These are phyloP conservation scores for Porpolomopsis calyptriformis DNA, from an alignment of 768 basidiomycete genomes.

Conservation along the genomic window DNA sequence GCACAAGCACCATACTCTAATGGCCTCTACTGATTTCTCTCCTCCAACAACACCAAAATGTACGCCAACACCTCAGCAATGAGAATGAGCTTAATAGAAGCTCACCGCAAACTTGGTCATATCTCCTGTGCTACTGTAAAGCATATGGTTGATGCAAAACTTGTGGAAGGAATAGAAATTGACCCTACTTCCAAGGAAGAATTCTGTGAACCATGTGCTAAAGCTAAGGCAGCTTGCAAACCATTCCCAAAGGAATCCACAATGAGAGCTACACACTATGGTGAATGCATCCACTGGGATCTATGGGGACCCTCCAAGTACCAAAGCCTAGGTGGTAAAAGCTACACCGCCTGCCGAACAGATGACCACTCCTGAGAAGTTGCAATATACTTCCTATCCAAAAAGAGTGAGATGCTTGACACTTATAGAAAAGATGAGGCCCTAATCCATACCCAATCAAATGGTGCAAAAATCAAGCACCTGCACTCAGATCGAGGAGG, in stretches of 20 bases:
- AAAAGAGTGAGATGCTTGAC: constrained; percentile 14
- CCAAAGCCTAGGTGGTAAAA: constrained; percentile 10
- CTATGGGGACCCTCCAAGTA: constrained; percentile 20
- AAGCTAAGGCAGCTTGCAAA: constrained; percentile 17
- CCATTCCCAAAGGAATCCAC: constrained; percentile 15
- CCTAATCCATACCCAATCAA: constrained; percentile 17
- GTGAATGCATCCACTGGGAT: constrained; percentile 15
- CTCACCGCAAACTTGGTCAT: constrained; percentile 7
- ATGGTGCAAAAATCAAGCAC: constrained; percentile 15
- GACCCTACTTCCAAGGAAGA: constrained; percentile 3
- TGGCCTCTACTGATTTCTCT: neutral
- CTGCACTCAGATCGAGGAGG: constrained; percentile 22
- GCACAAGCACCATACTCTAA: neutral
- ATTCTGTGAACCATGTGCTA: constrained; percentile 18
- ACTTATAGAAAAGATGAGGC: constrained; percentile 20
- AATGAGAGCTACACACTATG: constrained; percentile 10
- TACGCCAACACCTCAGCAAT: neutral
- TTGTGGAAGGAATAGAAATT: constrained; percentile 2
- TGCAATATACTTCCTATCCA: constrained; percentile 9
- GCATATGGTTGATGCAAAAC: neutral
- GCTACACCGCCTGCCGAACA: constrained; percentile 10
- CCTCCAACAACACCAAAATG: neutral
- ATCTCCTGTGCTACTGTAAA: constrained; percentile 1
- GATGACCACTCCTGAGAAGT: constrained; percentile 13
- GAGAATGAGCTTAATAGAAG: neutral